Conservation (phyloP, 139 green algal species). For the Pseudopediastrum boryanum region DNA sequence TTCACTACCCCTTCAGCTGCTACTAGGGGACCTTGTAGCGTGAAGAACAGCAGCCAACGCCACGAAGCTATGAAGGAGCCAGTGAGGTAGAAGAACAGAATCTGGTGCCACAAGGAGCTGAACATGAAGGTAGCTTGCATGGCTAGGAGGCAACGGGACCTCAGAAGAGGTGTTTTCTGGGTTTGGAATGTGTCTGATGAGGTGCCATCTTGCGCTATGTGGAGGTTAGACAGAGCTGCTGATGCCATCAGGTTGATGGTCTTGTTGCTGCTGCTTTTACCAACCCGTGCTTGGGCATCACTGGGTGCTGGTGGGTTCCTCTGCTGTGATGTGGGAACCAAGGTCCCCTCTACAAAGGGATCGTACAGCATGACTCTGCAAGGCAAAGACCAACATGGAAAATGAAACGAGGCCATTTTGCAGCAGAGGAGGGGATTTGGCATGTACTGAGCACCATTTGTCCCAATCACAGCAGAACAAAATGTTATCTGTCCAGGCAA, state of each 20-base stretch:
- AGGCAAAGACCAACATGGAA: neutral
- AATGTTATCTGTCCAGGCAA: neutral
- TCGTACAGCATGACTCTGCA: constrained; percentile 13
- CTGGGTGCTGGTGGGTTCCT: neutral
- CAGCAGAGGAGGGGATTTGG: neutral
- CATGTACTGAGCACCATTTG: neutral
- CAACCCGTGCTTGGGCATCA: neutral
- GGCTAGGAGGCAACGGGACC: neutral
- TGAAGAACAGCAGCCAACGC: constrained; percentile 1
- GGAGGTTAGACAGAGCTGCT: neutral
- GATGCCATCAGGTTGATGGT: neutral
- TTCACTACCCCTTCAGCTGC: neutral
- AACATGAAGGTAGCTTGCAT: neutral
- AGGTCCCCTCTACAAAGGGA: neutral
- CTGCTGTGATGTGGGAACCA: neutral
- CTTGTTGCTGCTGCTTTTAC: neutral
- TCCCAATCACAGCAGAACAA: neutral
- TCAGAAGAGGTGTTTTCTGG: too few relatives aligned
- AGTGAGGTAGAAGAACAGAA: constrained; percentile 7
- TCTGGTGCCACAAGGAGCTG: neutral
- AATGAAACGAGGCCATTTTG: too few relatives aligned
- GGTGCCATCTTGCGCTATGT: too few relatives aligned
- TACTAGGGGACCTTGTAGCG: neutral
- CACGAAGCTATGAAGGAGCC: constrained; percentile 2
- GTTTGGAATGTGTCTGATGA: too few relatives aligned